A percentile compares a stretch with the other conserved stretches of the same genome.
These are phyloP conservation scores for Epichloe sibirici DNA, from an alignment of 2,329 filamentous ascomycete genomes.

Conservation along the genomic window DNA sequence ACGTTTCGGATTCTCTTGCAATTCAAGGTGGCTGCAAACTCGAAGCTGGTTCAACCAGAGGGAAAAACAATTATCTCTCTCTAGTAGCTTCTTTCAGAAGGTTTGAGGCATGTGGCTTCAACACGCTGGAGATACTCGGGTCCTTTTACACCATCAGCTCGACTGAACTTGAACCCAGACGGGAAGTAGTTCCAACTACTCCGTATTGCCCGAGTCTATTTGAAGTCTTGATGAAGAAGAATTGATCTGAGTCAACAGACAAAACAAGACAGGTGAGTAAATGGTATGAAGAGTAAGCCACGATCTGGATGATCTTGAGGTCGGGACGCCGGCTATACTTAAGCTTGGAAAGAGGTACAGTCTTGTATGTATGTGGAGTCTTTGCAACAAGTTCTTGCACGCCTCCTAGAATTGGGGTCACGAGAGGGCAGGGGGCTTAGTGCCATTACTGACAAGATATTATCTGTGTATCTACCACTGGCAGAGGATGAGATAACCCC, in stretches of 20 bases:
- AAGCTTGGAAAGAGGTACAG: neutral
- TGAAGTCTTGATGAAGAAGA: neutral
- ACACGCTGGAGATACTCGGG: neutral
- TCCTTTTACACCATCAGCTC: neutral
- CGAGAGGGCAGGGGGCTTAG: conserved; percentile 1
- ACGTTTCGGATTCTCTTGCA: neutral
- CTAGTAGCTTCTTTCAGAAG: neutral
- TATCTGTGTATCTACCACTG: conserved; percentile 4
- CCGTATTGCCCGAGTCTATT: neutral
- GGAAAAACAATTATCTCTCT: neutral
- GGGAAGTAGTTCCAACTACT: no score
- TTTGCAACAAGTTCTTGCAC: neutral
- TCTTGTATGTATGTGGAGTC: neutral
- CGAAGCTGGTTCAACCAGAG: no score
- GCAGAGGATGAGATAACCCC: conserved; percentile 6
- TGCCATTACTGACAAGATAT: conserved; percentile 5
- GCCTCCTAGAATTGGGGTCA: neutral
- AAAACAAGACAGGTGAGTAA: neutral
- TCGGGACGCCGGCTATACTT: conserved; percentile 2
- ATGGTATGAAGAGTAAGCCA: neutral
- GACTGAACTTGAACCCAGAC: neutral
- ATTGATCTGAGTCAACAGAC: neutral
- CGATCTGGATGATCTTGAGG: neutral
- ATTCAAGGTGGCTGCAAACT: neutral
- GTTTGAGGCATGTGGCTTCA: neutral